Conservation (phyloP, 495 filamentous ascomycete genomes). For the Aspergillus conjunctus region DNA sequence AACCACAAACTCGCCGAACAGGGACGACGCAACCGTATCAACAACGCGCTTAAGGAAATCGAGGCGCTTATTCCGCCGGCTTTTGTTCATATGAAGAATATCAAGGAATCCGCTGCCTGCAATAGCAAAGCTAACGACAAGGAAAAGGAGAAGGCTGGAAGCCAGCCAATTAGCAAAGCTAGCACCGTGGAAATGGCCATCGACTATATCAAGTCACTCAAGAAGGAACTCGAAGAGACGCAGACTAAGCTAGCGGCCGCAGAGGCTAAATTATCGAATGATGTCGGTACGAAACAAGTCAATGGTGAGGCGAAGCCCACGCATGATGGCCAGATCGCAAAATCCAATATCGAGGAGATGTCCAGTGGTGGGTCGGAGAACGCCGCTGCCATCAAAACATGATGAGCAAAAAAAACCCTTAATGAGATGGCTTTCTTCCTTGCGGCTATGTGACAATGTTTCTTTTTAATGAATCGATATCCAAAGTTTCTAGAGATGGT, state of each 20-base stretch:
- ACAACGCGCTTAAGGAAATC: constrained; percentile 89
- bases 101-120: constrained; percentile 37
- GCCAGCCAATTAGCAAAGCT: constrained; percentile 81
- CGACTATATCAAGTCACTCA: constrained; percentile 86
- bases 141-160: constrained; percentile 49
- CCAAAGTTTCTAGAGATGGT: background rate
- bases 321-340: constrained; percentile 3
- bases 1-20: constrained; percentile 98
- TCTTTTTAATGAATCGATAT: background rate
- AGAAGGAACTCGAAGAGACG: constrained; percentile 70
- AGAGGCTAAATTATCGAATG: constrained; percentile 54
- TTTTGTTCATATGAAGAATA: constrained; percentile 39
- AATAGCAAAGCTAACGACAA: constrained; percentile 42
- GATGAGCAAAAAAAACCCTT: background rate
- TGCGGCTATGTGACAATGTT: background rate
- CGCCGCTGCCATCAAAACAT: constrained; percentile 12
- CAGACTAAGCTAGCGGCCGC: constrained; percentile 64
- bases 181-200: constrained; percentile 96
- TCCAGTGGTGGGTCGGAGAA: constrained; percentile 2
- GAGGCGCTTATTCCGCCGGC: constrained; percentile 72
- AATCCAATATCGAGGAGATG: background rate
- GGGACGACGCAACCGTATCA: constrained; percentile 92
- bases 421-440: background rate
- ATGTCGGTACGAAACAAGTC: constrained; percentile 15
- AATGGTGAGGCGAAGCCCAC: background rate